phyloP scores from a whole-genome alignment of 176 grass and related monocot species.

The Oryza meyeriana region DNA sequence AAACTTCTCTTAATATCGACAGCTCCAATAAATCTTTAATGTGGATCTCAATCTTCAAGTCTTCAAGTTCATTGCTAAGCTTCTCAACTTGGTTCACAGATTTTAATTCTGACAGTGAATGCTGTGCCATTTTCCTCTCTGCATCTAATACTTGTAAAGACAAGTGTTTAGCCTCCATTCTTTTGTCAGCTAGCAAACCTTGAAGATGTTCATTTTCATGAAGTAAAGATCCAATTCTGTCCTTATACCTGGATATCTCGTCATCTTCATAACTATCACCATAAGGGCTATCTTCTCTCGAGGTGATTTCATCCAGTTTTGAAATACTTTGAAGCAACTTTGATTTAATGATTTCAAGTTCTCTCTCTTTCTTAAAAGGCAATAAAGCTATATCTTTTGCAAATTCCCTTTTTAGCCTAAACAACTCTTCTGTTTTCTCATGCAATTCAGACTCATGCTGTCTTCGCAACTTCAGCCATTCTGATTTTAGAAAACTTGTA shows the following conservation, averaged over 20 bases:
- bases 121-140: neutral
- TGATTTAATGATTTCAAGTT: constrained; percentile 48
- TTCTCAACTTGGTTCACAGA: constrained; percentile 37
- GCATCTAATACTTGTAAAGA: constrained; percentile 32
- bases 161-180: constrained; percentile 37
- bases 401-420: constrained; percentile 74
- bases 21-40: constrained; percentile 40
- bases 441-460: constrained; percentile 55
- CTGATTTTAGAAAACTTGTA: constrained; percentile 44
- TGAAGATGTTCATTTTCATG: constrained; percentile 53
- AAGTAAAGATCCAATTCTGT: constrained; percentile 46
- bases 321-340: constrained; percentile 54
- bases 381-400: constrained; percentile 49
- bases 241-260: constrained; percentile 42
- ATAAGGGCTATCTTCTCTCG: constrained; percentile 27
- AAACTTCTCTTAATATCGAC: constrained; percentile 44
- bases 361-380: constrained; percentile 69
- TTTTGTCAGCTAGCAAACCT: constrained; percentile 48
- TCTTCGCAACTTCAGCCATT: constrained; percentile 63
- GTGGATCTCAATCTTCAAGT: constrained; percentile 45
- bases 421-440: constrained; percentile 79
- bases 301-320: constrained; percentile 57
- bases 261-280: constrained; percentile 25
- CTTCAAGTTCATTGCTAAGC: constrained; percentile 45
- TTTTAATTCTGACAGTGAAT: constrained; percentile 31